Percentiles rank a stretch among this genome's conserved stretches.
Evolutionary conservation across 345 rosid genomes (phyloP).

Genomic region (Leavenworthia alabamica): DNA sequence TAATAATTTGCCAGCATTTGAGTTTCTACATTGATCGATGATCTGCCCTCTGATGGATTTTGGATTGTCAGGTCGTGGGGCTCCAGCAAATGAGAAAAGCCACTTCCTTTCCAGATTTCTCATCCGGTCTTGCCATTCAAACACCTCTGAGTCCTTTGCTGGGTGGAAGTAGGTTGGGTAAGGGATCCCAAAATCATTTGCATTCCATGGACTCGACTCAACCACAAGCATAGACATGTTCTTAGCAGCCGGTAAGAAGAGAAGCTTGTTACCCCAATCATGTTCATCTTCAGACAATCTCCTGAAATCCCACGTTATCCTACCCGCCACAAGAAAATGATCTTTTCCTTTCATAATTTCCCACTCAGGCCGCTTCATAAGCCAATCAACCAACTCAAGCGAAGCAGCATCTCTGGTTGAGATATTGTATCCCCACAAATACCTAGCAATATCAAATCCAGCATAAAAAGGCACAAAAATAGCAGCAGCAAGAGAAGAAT

Average conservation of each 20-base stretch:
- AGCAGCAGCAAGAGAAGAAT: constrained; percentile 80
- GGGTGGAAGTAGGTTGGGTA: constrained; percentile 92
- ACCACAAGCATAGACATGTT: constrained; percentile 95
- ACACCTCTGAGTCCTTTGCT: constrained; percentile 70
- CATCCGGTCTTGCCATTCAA: constrained; percentile 80
- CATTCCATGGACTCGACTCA: constrained; percentile 93
- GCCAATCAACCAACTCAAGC: constrained; percentile 79
- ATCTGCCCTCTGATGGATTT: constrained; percentile 82
- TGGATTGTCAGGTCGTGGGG: constrained; percentile 67
- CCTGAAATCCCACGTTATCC: constrained; percentile 95
- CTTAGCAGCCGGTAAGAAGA: constrained; percentile 74
- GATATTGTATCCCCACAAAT: constrained; percentile 76
- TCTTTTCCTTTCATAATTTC: constrained; percentile 73
- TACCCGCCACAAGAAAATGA: constrained; percentile 85
- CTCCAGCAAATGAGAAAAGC: constrained; percentile 94
- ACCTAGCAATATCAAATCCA: constrained; percentile 77
- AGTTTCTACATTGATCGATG: constrained; percentile 60
- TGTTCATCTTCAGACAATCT: constrained; percentile 57
- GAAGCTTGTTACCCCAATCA: constrained; percentile 91
- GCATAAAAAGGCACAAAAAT: constrained; percentile 87
- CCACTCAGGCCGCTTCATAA: constrained; percentile 85
- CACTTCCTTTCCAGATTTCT: constrained; percentile 73
- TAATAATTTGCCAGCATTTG: constrained; percentile 53
- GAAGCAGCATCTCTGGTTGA: constrained; percentile 76
- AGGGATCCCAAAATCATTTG: constrained; percentile 82